These are phyloP conservation scores for Spirogloea muscicola DNA, from an alignment of 139 green algal species.

Conservation along the genomic window DNA sequence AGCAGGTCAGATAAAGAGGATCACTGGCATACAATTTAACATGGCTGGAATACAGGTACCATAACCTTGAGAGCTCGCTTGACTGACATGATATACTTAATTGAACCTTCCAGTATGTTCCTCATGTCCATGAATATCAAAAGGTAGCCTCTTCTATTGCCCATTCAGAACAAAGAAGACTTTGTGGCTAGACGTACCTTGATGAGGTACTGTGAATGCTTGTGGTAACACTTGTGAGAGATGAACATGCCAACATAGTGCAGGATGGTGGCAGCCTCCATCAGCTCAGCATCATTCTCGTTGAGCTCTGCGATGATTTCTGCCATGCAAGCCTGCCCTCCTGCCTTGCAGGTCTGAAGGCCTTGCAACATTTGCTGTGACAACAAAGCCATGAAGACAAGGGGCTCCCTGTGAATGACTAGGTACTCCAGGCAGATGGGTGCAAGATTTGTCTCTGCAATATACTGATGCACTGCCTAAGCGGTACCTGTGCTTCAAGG, in stretches of 20 bases:
- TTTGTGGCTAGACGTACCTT: conserved; percentile 18
- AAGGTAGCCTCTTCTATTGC: too few relatives aligned
- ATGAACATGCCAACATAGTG: conserved; percentile 52
- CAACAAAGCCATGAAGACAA: neutral
- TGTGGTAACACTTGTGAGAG: conserved; percentile 49
- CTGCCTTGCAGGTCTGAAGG: conserved; percentile 26
- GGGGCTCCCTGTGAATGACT: neutral
- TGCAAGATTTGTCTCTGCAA: neutral
- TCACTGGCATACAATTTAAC: neutral
- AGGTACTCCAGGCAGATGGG: neutral
- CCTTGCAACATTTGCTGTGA: conserved; percentile 25
- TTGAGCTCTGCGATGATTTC: conserved; percentile 7
- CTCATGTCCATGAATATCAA: too few relatives aligned
- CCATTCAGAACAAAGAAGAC: too few relatives aligned
- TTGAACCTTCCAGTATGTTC: too few relatives aligned
- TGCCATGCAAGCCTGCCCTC: conserved; percentile 17
- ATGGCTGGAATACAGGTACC: neutral
- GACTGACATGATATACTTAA: too few relatives aligned
- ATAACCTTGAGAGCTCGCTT: neutral
- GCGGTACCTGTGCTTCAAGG: too few relatives aligned
- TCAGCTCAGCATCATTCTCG: conserved; percentile 17
- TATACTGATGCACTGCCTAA: too few relatives aligned
- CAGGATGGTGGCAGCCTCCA: conserved; percentile 46
- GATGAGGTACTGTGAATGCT: conserved; percentile 50
- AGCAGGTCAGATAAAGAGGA: neutral